Evolutionary conservation across 2,329 filamentous ascomycete species (phyloP), one percentile per base, ranked within the genome.

Genomic region (Epichloe baconii): DNA sequence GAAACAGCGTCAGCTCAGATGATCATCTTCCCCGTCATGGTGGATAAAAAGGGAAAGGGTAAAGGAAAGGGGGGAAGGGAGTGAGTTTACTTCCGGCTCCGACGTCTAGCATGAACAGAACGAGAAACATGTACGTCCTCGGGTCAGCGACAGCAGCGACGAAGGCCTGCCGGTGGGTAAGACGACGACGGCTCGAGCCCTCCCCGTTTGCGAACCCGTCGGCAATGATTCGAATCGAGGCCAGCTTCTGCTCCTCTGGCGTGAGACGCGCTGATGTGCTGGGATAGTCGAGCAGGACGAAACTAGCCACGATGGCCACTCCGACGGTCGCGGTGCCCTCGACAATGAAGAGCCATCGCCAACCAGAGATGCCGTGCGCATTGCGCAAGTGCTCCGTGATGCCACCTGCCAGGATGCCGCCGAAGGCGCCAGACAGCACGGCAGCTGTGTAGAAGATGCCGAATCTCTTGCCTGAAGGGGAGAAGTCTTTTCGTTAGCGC

Each of bases 291-390:
- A 82, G 83, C n/a, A 86, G 64, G 0, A 80, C 80, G 57, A 82
- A 57, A 62, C 81, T 83, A 3, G 73, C 64, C 21, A 83, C 68
- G 4, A 85, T 21, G 0, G 74, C 70, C 0, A 85, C 64, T 3
- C 70, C 68, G 52, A 64, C 55, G 8, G 68, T 71, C 56, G 83
- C 75, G 57, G 83, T 77, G 19, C 83, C 83, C 61, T 86, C 83
- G 17, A 86, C 77, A 7, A 75, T 75, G 54, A 85, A 86, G 52
- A 85, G 82, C 82, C 83, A 84, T 5, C 81, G 71, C 82, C 82
- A 86, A n/a, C 65, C 67, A 34, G 66, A 0, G 26, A 31, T 31
- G 26, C 26, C 26, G 4, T 31, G 26, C 8, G 26, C 26, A 10
- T 10, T 31, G 26, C 26, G 26, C 26, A 31, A 4, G 26, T 31